Evolutionary conservation across 306 rosid genomes (phyloP), one percentile per base, ranked within the genome.

Genomic region (Rosa lucieae): DNA sequence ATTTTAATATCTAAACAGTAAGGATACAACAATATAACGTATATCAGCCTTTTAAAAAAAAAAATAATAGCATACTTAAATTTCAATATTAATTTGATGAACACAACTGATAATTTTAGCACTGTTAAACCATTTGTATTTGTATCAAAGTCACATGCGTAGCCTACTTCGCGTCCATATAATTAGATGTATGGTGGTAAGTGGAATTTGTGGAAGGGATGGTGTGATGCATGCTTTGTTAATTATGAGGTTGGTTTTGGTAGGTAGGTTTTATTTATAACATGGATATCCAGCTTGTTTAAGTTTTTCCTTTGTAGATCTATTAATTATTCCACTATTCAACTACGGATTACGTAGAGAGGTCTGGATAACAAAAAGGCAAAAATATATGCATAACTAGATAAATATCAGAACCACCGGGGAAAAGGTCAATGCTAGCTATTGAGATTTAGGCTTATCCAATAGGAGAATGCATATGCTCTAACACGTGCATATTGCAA

Each of bases 201-300:
- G 29, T 67, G 4, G 72, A 67, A 37, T 5, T 39, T 67, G 72
- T 67, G 72, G 72, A 67, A 67, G 49, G 20, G 72, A 40, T 39
- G 72, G 72, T 40, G 44, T 20, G 49, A 67, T 67, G 70, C 48
- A 40, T 67, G 72, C 72, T 4, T 39, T 7, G 29, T 3, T 29
- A 29, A 29, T 29, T 40, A 67, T 67, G 72, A n/a, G 47, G 71
- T 67, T 67, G 48, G 72, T 67, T 18, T 40, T 67, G 72, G 72
- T 67, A 3, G 49, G 72, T 67, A 10, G 49, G 14, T 3, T 65
- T 65, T 29, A 15, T 15, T 6, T 8, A 65, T 35, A 35, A 65
- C 46, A 6, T 65, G 10, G 11, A 35, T 29, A 29, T 29, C 20
- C 40, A 14, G 20, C 42, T 32, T 26, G 3, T 29, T 20, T 1